Evolutionary conservation across 2,329 filamentous ascomycete species (phyloP).

Genomic region (Pseudogymnoascus sp.): DNA sequence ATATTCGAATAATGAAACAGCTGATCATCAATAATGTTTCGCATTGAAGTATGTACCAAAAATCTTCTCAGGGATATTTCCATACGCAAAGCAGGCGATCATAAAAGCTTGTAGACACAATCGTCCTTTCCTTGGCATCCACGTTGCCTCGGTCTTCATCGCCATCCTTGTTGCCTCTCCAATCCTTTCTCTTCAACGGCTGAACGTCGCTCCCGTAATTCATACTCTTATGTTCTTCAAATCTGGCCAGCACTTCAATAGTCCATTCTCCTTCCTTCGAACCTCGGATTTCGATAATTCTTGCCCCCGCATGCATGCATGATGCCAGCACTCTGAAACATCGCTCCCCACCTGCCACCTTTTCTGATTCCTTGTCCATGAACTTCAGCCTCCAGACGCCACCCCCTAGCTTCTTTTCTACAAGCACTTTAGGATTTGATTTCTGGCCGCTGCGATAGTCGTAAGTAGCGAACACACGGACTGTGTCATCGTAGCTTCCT

Average conservation of each 20-base stretch:
- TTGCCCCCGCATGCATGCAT: slow-evolving; percentile 85
- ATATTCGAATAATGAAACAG: not conserved
- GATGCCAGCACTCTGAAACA: slow-evolving; percentile 62
- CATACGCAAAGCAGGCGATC: slow-evolving; percentile 65
- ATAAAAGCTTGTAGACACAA: slow-evolving; percentile 69
- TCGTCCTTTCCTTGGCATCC: not conserved
- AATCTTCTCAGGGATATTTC: slow-evolving; percentile 30
- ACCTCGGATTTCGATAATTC: slow-evolving; percentile 48
- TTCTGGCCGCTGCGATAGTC: slow-evolving; percentile 31
- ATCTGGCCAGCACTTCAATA: slow-evolving; percentile 60
- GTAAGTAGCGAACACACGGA: slow-evolving; percentile 59
- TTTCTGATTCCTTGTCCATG: slow-evolving; percentile 30
- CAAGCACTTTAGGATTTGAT: slow-evolving; percentile 44
- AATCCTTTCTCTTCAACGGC: slow-evolving; percentile 27
- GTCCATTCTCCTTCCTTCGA: slow-evolving; percentile 40
- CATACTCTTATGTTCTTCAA: slow-evolving; percentile 87
- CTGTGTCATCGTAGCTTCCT: slow-evolving; percentile 82
- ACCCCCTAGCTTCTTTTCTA: slow-evolving; percentile 60
- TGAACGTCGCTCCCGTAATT: slow-evolving; percentile 80
- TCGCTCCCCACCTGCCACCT: slow-evolving; percentile 13
- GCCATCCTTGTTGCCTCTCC: slow-evolving; percentile 14
- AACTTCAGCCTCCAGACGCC: slow-evolving; percentile 82
- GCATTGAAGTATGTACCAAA: not conserved
- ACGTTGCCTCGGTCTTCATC: slow-evolving; percentile 8
- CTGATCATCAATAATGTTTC: not conserved